phyloP scores from a whole-genome alignment of 129 eudicot genomes.

The Artemisia tridentata region DNA sequence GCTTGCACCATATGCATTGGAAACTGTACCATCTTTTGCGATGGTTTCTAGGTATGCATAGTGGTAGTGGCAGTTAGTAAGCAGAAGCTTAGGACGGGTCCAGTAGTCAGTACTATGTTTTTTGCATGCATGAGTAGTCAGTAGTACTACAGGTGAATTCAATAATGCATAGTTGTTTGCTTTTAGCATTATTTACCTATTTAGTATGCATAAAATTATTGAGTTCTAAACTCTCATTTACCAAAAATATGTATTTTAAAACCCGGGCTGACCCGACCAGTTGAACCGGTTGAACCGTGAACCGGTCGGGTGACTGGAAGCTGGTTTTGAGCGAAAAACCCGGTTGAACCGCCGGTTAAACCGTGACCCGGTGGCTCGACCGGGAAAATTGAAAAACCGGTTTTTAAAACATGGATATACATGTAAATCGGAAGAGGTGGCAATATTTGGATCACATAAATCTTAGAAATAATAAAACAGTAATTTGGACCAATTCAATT shows the following conservation, averaged over 20 bases:
- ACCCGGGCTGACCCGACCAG: too few relatives aligned
- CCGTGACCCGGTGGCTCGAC: too few relatives aligned
- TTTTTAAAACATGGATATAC: too few relatives aligned
- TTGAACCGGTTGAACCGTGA: too few relatives aligned
- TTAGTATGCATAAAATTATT: too few relatives aligned
- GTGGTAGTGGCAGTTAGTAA: slow-evolving; percentile 8
- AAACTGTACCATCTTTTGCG: slow-evolving; percentile 6
- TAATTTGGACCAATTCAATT: neutral
- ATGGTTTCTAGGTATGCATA: neutral
- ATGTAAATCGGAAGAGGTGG: slow-evolving; percentile 9
- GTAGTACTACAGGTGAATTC: slow-evolving; percentile 10
- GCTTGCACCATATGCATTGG: slow-evolving; percentile 7
- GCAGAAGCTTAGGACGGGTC: neutral
- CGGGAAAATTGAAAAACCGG: too few relatives aligned
- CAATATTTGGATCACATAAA: slow-evolving; percentile 9
- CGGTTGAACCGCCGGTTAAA: too few relatives aligned
- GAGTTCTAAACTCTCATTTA: slow-evolving; percentile 4
- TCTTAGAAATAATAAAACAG: neutral
- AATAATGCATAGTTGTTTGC: slow-evolving; percentile 24
- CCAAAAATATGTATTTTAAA: too few relatives aligned
- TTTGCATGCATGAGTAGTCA: slow-evolving; percentile 25
- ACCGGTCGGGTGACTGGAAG: too few relatives aligned
- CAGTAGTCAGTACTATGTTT: slow-evolving; percentile 34
- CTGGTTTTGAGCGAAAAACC: too few relatives aligned
- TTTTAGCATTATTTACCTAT: slow-evolving; percentile 14